A percentile compares a stretch with the other conserved stretches of the same genome.
These are phyloP conservation scores for Lichtheimia ramosa DNA, from an alignment of 371 early-diverging fungal genomes.

Conservation along the genomic window DNA sequence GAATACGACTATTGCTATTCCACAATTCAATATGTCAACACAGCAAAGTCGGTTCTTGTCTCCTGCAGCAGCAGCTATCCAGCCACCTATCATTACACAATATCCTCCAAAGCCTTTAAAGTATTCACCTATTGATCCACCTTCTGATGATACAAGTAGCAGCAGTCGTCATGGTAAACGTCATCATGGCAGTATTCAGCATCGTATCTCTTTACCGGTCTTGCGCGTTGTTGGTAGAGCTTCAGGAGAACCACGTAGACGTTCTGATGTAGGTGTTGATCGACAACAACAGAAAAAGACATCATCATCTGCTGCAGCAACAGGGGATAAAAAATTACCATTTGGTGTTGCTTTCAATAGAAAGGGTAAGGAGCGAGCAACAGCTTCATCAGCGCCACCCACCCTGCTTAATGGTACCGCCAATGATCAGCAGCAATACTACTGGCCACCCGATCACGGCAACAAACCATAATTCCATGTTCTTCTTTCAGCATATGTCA, in stretches of 20 bases:
- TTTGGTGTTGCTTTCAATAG: neutral
- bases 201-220: slow-evolving; percentile 20
- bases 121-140: slow-evolving; percentile 46
- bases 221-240: slow-evolving; percentile 6
- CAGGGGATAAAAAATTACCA: too few relatives aligned
- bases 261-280: slow-evolving; percentile 7
- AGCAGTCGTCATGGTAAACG: neutral
- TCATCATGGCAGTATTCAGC: slow-evolving; percentile 1
- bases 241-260: slow-evolving; percentile 6
- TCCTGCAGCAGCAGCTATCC: slow-evolving; percentile 15
- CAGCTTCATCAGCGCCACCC: slow-evolving; percentile 1
- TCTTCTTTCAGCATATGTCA: neutral
- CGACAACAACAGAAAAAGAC: neutral
- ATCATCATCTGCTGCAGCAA: too few relatives aligned
- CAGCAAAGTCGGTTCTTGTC: slow-evolving; percentile 7
- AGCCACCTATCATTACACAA: slow-evolving; percentile 40
- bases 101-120: slow-evolving; percentile 46
- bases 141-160: neutral
- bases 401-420: neutral
- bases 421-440: too few relatives aligned
- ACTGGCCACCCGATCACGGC: too few relatives aligned
- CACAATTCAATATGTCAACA: slow-evolving; percentile 9
- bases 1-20: slow-evolving; percentile 43
- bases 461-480: too few relatives aligned
- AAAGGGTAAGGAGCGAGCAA: slow-evolving; percentile 14